Base-by-base conservation (phyloP, 169 alveolate genomes). In the Plasmodium relictum region DNA sequence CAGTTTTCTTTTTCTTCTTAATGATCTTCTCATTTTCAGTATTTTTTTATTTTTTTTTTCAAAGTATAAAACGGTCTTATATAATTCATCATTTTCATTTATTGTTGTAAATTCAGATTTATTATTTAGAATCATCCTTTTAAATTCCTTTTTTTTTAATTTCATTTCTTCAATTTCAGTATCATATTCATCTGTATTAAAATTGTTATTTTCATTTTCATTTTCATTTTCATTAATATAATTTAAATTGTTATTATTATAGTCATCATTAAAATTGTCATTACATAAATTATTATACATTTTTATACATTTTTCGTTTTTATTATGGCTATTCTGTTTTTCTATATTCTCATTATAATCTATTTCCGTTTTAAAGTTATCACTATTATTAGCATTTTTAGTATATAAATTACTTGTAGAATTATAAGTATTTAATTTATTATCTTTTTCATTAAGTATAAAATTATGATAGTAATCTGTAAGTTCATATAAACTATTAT, bases 71-170 rank as follows among this genome's bases (percentile, higher is more conserved):
- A 66, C 71, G 14, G 70, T 83, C 68, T 68, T 83, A 73, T 68
- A 83, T 45, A 83, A 83, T 68, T 83, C 83, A 31, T 83, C 76
- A 26, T 68, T 66, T 37, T 83, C 91, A n/a, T 83, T 83, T 68
- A 83, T 83, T 24, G 73, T 58, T 24, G 85, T 62, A 68, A 83
- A 83, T 66, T 83, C 76, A 14, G 91, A 66, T 54, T 83, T 69
- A 41, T 66, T 83, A 72, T 61, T 83, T 71, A 68, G 31, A 68
- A 45, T 68, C 71, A 83, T 41, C 31, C 52, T 83, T 54, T 68
- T 83, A 66, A 83, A 83, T 61, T 83, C 85, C 6, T 44, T 71
- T 56, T 68, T 62, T 54, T 71, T 83, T 83, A 66, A 14, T 16
- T 22, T 26, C 76, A 83, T 48, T 83, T 83, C 85, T 68, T 50